Base-by-base conservation (phyloP, 805 yeast genomes). In the Henningerozyma blattae region DNA sequence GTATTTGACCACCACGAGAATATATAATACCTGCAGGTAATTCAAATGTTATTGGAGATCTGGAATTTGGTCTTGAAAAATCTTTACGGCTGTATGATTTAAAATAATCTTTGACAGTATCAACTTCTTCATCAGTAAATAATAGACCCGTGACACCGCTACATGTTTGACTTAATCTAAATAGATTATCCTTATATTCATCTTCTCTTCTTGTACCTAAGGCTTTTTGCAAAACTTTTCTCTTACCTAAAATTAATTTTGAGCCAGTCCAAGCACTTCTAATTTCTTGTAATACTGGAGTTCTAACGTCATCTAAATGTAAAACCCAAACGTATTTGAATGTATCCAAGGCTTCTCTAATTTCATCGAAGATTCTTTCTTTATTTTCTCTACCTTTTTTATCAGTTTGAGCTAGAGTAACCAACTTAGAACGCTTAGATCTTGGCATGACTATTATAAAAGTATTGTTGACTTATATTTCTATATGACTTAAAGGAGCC, bases 351-450 rank as follows among this genome's bases (percentile, higher is more conserved):
- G 81, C 76, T 39, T 70, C 70, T 63, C 95, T 77, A 34, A 91
- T 77, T 42, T 86, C 95, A 52, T 87, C 95, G 46, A 86, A 91
- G 46, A 89, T 76, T 50, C 89, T 70, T 47, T 75, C 89, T 58
- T 91, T 91, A 62, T 85, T 86, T 48, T 84, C 96, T 45, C 78
- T 77, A 33, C 95, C 95, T 56, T 91, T 91, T 62, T 86, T 91
- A 47, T 86, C 96, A 42, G 97, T 89, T 56, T 89, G 89, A 26
- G 99, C 91, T 48, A 91, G 68, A 12, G 97, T 83, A 40, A 91
- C 94, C 47, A 87, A 77, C 76, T 84, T 91, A 46, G 95, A 80
- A 73, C 97, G 89, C 59, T 77, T 87, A 25, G 96, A 86, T 72
- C 94, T 84, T 42, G 98, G 96, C 98, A 89, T 89, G 4, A 10